phyloP scores from a whole-genome alignment of 2,329 filamentous ascomycete genomes.

The Zymoseptoria crescenta region DNA sequence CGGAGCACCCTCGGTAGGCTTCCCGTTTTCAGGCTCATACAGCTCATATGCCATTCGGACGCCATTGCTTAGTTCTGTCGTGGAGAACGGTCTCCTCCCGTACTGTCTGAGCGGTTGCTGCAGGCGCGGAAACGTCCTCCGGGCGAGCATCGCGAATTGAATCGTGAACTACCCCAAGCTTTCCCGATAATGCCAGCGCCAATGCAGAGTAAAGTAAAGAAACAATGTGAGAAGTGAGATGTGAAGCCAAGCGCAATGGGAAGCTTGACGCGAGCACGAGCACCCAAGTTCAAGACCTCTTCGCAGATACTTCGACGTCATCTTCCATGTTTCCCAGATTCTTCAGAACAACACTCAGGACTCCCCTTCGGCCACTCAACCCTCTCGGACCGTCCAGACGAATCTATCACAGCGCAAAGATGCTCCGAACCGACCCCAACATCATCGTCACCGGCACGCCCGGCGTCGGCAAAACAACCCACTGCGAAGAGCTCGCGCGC shows the following conservation, averaged over 20 bases:
- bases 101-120: slow-evolving; percentile 14
- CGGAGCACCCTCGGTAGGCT: slow-evolving; percentile 43
- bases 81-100: slow-evolving; percentile 19
- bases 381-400: background rate
- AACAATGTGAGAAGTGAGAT: background rate
- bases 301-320: slow-evolving; percentile 4
- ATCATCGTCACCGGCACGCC: slow-evolving; percentile 94
- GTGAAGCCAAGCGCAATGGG: background rate
- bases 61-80: slow-evolving; percentile 27
- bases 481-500: slow-evolving; percentile 72
- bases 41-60: slow-evolving; percentile 55
- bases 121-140: slow-evolving; percentile 10
- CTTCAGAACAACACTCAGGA: slow-evolving; percentile 4
- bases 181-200: background rate
- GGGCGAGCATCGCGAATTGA: slow-evolving; percentile 15
- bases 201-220: background rate
- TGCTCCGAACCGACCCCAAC: slow-evolving; percentile 57
- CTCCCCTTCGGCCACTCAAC: background rate
- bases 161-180: background rate
- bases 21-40: slow-evolving; percentile 46
- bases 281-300: background rate
- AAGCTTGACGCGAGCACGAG: background rate
- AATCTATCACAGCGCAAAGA: slow-evolving; percentile 14
- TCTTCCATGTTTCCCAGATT: slow-evolving; percentile 10
- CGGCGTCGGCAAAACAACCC: slow-evolving; percentile 90